phyloP scores from a whole-genome alignment of 257 asterid genomes.

The Avicennia marina region DNA sequence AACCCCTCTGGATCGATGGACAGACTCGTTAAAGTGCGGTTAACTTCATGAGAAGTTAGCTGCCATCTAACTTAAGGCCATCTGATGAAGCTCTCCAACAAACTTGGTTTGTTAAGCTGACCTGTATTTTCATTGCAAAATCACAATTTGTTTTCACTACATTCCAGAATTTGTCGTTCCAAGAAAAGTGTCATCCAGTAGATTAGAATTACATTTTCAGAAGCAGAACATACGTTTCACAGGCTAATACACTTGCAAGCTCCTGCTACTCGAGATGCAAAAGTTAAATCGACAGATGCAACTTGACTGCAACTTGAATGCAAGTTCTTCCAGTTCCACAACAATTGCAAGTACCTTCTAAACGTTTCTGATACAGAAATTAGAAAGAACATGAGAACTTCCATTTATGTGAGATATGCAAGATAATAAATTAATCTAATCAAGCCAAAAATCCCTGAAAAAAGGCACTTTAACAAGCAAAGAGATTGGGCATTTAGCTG shows the following conservation, averaged over 20 bases:
- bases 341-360: too few relatives aligned
- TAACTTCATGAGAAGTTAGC: too few relatives aligned
- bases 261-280: slow-evolving; percentile 19
- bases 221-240: slow-evolving; percentile 22
- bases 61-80: too few relatives aligned
- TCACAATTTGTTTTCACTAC: neutral
- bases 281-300: slow-evolving; percentile 11
- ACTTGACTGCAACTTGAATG: slow-evolving; percentile 2
- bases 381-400: slow-evolving; percentile 3
- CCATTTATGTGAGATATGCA: too few relatives aligned
- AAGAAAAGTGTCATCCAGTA: slow-evolving; percentile 7
- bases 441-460: neutral
- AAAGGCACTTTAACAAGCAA: neutral
- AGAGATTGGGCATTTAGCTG: slow-evolving; percentile 1
- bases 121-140: slow-evolving; percentile 10
- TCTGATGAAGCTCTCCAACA: too few relatives aligned
- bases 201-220: slow-evolving; percentile 20
- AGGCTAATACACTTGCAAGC: slow-evolving; percentile 18
- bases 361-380: slow-evolving; percentile 22
- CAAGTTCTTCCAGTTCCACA: too few relatives aligned
- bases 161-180: slow-evolving; percentile 9
- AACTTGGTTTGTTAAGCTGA: too few relatives aligned
- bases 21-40: too few relatives aligned
- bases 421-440: too few relatives aligned
- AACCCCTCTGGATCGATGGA: too few relatives aligned